phyloP scores from a whole-genome alignment of 441 rosid species.

The Eutrema salsugineum region DNA sequence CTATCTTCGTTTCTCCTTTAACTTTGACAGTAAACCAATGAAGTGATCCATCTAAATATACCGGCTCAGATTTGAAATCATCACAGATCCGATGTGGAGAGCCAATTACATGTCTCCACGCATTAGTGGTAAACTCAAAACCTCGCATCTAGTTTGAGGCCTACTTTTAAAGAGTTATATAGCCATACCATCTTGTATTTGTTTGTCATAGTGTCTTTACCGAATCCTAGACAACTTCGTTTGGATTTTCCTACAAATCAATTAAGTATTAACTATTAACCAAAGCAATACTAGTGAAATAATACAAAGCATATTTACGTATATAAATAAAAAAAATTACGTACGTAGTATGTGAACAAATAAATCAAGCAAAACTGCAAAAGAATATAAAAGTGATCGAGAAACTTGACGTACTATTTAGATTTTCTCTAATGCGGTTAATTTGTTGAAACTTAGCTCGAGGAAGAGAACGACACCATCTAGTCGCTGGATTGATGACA shows the following conservation, averaged over 20 bases:
- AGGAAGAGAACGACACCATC: too few species aligned
- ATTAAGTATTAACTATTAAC: too few species aligned
- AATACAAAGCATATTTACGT: too few species aligned
- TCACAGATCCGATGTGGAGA: background rate
- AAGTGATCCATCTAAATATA: background rate
- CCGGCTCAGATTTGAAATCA: background rate
- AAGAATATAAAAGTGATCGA: background rate
- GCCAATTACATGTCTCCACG: background rate
- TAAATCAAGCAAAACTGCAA: background rate
- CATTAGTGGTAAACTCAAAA: background rate
- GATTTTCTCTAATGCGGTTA: background rate
- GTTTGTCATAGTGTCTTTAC: background rate
- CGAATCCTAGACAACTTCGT: background rate
- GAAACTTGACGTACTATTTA: background rate
- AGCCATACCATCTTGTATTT: background rate
- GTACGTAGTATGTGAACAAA: background rate
- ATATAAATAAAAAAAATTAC: too few species aligned
- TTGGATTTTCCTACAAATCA: too few species aligned
- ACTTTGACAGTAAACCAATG: background rate
- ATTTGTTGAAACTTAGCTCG: too few species aligned
- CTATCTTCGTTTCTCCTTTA: background rate
- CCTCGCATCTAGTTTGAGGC: background rate
- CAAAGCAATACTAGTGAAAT: too few species aligned
- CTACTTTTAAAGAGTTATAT: background rate
- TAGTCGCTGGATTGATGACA: too few species aligned